Evolutionary conservation across 1,139 yeast species (phyloP).

Genomic region (Magnusiomyces ingens): DNA sequence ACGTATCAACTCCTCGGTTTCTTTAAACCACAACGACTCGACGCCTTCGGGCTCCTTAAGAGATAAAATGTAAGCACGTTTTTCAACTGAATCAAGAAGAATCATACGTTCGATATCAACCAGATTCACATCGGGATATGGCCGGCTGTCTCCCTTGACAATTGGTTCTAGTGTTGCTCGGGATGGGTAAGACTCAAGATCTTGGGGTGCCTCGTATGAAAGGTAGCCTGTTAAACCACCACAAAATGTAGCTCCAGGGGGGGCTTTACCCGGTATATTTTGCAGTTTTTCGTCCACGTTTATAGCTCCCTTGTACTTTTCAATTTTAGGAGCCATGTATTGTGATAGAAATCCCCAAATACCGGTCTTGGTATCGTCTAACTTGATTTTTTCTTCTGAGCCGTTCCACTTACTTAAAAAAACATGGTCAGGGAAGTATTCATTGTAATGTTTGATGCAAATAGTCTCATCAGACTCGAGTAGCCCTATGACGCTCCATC

Average conservation of each 20-base stretch:
- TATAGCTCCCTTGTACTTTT: slow-evolving; percentile 18
- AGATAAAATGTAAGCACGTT: slow-evolving; percentile 51
- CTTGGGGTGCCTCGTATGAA: slow-evolving; percentile 59
- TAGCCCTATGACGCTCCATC: slow-evolving; percentile 80
- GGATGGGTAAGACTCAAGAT: slow-evolving; percentile 9
- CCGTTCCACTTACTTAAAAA: slow-evolving; percentile 31
- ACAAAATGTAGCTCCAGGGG: slow-evolving; percentile 53
- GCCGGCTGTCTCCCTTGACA: slow-evolving; percentile 8
- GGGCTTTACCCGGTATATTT: slow-evolving; percentile 12
- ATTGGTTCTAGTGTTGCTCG: slow-evolving; percentile 6
- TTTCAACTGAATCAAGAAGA: slow-evolving; percentile 44
- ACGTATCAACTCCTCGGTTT: slow-evolving; percentile 7
- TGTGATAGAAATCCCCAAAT: slow-evolving; percentile 48
- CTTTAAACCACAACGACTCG: slow-evolving; percentile 35
- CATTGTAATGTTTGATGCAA: slow-evolving; percentile 59
- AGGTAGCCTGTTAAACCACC: slow-evolving; percentile 87
- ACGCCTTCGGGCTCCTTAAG: slow-evolving; percentile 33
- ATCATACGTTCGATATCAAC: slow-evolving; percentile 65
- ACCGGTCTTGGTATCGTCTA: slow-evolving; percentile 16
- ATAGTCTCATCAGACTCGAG: slow-evolving; percentile 49
- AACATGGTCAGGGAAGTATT: slow-evolving; percentile 19
- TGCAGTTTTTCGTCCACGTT: slow-evolving; percentile 17
- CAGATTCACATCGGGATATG: slow-evolving; percentile 63
- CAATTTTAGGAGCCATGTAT: slow-evolving; percentile 41
- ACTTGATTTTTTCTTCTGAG: slow-evolving; percentile 1